Conservation (phyloP, 768 basidiomycete species). For the Galerina sulciceps region DNA sequence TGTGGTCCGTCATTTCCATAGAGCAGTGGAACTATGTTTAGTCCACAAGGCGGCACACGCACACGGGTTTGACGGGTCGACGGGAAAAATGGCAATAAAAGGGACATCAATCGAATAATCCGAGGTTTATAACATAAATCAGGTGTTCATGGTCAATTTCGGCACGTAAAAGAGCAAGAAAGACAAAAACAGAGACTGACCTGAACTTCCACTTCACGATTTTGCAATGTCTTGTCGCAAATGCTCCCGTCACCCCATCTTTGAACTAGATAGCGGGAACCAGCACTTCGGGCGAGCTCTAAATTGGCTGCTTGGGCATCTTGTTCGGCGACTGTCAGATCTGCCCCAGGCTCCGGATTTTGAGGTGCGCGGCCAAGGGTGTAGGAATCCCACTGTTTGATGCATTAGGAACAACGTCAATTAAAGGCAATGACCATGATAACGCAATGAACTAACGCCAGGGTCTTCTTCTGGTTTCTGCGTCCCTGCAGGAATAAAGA, state of each 20-base stretch:
- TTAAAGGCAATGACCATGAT: conserved; percentile 24
- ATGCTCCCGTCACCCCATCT: conserved; percentile 89
- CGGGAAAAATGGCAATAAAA: conserved; percentile 20
- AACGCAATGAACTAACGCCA: conserved; percentile 55
- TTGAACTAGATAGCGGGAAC: conserved; percentile 91
- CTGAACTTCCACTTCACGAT: conserved; percentile 95
- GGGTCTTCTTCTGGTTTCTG: conserved; percentile 87
- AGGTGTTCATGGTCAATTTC: conserved; percentile 17
- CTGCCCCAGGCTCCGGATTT: conserved; percentile 60
- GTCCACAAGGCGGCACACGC: conserved; percentile 17
- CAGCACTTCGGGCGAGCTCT: conserved; percentile 76
- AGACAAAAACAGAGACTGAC: conserved; percentile 44
- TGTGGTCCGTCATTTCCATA: conserved; percentile 90
- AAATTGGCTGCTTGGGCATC: conserved; percentile 69
- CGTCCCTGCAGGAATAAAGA: conserved; percentile 50
- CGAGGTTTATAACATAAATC: conserved; percentile 14
- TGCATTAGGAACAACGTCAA: conserved; percentile 23
- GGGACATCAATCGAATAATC: conserved; percentile 15
- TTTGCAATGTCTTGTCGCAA: conserved; percentile 90
- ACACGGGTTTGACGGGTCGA: conserved; percentile 19
- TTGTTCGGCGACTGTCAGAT: conserved; percentile 69
- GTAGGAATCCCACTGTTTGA: conserved; percentile 72
- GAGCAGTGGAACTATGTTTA: conserved; percentile 87
- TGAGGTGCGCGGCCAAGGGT: conserved; percentile 74
- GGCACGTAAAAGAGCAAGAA: conserved; percentile 9